Conservation (phyloP, 345 rosid genomes). For the Diplotaxis tenuifolia region DNA sequence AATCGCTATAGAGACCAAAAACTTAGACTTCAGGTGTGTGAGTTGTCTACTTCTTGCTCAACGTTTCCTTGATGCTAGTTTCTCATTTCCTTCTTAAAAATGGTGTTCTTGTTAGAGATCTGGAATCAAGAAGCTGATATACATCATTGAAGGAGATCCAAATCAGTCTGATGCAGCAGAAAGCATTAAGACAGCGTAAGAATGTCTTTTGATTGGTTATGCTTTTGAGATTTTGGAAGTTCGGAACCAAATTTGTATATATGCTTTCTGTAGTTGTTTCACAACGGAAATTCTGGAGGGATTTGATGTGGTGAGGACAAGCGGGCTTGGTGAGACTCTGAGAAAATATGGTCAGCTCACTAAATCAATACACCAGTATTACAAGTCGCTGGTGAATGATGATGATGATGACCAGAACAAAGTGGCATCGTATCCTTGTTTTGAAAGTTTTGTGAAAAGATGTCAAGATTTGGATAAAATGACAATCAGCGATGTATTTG, state of each 20-base stretch:
- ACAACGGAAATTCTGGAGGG: constrained; percentile 94
- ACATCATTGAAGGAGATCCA: constrained; percentile 87
- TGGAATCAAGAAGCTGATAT: constrained; percentile 80
- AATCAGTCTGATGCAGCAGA: constrained; percentile 75
- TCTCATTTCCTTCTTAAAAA: constrained; percentile 1
- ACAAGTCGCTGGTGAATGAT: constrained; percentile 41
- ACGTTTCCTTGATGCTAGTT: constrained; percentile 5
- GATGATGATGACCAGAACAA: constrained; percentile 37
- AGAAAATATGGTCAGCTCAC: constrained; percentile 79
- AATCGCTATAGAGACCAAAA: constrained; percentile 92
- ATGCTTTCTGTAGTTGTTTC: constrained; percentile 61
- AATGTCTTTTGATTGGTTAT: background rate
- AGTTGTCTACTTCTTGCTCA: background rate
- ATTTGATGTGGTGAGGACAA: constrained; percentile 80
- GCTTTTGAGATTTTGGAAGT: background rate
- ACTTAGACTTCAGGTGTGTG: constrained; percentile 48
- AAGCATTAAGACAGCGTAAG: constrained; percentile 89
- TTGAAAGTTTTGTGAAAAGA: constrained; percentile 57
- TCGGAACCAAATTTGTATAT: constrained; percentile 27
- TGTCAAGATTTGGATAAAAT: constrained; percentile 77
- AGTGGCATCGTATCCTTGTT: constrained; percentile 46
- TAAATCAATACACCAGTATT: constrained; percentile 60
- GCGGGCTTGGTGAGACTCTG: constrained; percentile 66
- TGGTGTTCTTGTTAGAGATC: constrained; percentile 53
- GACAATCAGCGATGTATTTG: constrained; percentile 87